Evolutionary conservation across 345 rosid species (phyloP), one percentile per base, ranked within the genome.

Genomic region (Dovyalis caffra): DNA sequence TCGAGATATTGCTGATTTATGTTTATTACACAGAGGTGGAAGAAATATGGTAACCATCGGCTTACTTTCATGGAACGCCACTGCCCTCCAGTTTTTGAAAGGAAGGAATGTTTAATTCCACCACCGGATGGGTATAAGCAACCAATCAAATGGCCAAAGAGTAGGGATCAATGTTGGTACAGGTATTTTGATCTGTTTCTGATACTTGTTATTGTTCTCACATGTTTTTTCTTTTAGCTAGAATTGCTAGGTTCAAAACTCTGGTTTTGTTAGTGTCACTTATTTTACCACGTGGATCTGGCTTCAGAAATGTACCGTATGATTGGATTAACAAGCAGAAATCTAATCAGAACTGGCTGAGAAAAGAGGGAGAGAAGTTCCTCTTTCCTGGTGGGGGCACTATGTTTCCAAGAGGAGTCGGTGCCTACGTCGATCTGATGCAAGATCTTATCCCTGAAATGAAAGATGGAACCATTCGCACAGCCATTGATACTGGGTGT

Each of bases 331-430:
- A 95, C 90, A 95, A 80, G 83, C 86, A 91, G 85, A 95, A 95
- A 82, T 95, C 99, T 34, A 95, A 95, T 76, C 99, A 95, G 83
- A 86, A 95, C 56, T 95, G 99, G 99, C 85, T 93, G 74, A 86
- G 90, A 77, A 95, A 95, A 83, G 83, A 93, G 63, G 98, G 98
- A 73, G 98, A 95, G 21, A 93, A 90, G 79, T 95, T 95, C 87
- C 77, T 82, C 45, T 95, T 95, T 67, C 99, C 99, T 5, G 99
- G 99, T 64, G 99, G 99, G 1, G 99, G 99, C 77, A 95, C 99
- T 12, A 95, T 95, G 99, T 95, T 95, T 85, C 98, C 99, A 2
- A 79, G 68, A 65, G 99, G 99, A 80, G 99, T 95, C 76, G 79
- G 97, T 75, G 97, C 94, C 21, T 95, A 95, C 73, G 99, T 95